Evolutionary conservation across 495 filamentous ascomycete species (phyloP), one percentile per base, ranked within the genome.

Genomic region (Aspergillus saccharolyticus): DNA sequence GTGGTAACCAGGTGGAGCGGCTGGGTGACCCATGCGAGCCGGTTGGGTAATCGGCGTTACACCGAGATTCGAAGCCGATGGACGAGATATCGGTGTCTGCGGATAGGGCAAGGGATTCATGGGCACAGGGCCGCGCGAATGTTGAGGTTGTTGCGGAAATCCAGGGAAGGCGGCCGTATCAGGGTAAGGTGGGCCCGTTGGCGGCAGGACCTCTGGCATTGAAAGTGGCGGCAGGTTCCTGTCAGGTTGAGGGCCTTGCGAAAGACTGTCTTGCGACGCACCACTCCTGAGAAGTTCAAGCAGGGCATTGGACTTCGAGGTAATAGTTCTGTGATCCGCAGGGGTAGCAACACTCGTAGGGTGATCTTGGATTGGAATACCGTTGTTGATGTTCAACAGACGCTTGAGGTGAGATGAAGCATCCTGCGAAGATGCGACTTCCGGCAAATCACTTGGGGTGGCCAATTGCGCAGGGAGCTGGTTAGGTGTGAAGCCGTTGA

Each of bases 371-470:
- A 43, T n/a, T 14, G 69, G 54, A 10, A 60, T 52, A 44, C 25
- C 56, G 50, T 75, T 76, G 48, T 82, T 81, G 28, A 88, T 81
- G 51, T 85, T 83, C 21, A 91, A 75, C 9, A 89, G 68, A 10
- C 79, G 80, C 53, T 84, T 85, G 4, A 90, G 71, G 52, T 87
- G 83, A 33, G 73, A 73, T 2, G 81, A 85, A n/a, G 81, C 85
- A 48, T 83, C 84, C 19, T 70, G 57, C 7, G 58, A 52, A 1
- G 65, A 60, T 18, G 72, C 60, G 21, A 74, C 70, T 58, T 76
- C 75, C 19, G 73, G 75, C 30, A 78, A 63, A 55, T 78, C 72
- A 48, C 73, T 76, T n/a, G 70, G 64, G 25, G 65, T 53, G 22
- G 60, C 67, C 63, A 67, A 25, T 46, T 67, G 63, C 1, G 58